phyloP scores from a whole-genome alignment of 371 early-diverging fungal genomes.

The Blakeslea trispora region DNA sequence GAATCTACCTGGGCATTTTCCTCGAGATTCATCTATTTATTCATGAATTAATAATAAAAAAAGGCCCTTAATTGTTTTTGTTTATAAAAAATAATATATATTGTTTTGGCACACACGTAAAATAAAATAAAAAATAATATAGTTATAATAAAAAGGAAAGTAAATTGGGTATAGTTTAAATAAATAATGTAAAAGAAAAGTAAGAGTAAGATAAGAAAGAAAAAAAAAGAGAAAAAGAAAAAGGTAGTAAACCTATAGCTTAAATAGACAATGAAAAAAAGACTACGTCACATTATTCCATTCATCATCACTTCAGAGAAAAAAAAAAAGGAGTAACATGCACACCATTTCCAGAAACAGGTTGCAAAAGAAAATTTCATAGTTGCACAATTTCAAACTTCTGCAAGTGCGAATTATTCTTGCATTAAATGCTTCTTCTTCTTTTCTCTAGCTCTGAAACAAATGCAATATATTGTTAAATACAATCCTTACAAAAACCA shows the following conservation, averaged over 20 bases:
- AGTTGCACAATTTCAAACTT: no score
- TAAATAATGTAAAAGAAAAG: background rate
- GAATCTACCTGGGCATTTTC: slow-evolving; percentile 26
- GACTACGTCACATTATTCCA: background rate
- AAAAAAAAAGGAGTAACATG: no score
- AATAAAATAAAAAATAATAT: background rate
- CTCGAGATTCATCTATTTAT: slow-evolving; percentile 31
- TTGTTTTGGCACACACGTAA: background rate
- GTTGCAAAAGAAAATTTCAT: no score
- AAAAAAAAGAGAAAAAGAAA: background rate
- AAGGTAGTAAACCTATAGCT: background rate
- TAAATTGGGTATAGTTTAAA: background rate
- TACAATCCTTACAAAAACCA: no score
- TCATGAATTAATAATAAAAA: slow-evolving; percentile 20
- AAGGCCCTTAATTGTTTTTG: background rate
- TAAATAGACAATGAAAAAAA: slow-evolving; percentile 4
- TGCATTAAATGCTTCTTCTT: no score
- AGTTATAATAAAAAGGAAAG: slow-evolving; percentile 1
- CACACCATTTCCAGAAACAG: no score
- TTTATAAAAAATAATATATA: background rate
- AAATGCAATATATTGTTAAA: no score
- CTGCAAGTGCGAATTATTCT: no score
- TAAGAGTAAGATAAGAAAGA: slow-evolving; percentile 6
- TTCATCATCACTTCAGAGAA: no score
- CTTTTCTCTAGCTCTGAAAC: no score